Percentiles rank a stretch among this genome's conserved stretches.
These are phyloP conservation scores for Mycena pura DNA, from an alignment of 768 basidiomycete species.

Conservation along the genomic window DNA sequence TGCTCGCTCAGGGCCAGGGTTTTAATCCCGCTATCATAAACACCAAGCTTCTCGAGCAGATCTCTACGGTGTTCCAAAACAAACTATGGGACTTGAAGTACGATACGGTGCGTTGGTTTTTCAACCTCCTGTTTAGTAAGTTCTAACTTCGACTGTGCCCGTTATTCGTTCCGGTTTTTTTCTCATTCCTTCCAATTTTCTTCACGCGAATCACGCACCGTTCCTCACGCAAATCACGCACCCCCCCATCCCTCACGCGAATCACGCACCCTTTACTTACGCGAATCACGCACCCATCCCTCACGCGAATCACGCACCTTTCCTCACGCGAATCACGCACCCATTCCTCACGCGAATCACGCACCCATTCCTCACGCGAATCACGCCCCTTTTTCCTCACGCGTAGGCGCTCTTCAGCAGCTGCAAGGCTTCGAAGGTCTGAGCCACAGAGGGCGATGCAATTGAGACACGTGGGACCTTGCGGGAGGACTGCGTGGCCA, in stretches of 20 bases:
- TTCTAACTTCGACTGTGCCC: background rate
- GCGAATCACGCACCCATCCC: too few species aligned
- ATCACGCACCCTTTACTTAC: background rate
- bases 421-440: too few species aligned
- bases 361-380: too few species aligned
- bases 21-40: background rate
- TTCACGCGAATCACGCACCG: background rate
- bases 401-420: background rate
- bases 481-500: too few species aligned
- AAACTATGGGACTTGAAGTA: background rate
- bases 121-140: background rate
- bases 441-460: too few species aligned
- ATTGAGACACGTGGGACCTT: too few species aligned
- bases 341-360: too few species aligned
- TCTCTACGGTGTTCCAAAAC: background rate
- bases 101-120: background rate
- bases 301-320: too few species aligned
- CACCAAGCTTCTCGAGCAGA: background rate
- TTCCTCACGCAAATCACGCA: background rate
- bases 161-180: background rate
- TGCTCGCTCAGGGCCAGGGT: background rate
- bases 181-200: background rate
- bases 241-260: too few species aligned
- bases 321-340: too few species aligned
- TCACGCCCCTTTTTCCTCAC: background rate